Percentiles rank a stretch among this genome's conserved stretches.
These are phyloP conservation scores for Candida rishiriensis DNA, from an alignment of 805 yeast genomes.

Conservation along the genomic window DNA sequence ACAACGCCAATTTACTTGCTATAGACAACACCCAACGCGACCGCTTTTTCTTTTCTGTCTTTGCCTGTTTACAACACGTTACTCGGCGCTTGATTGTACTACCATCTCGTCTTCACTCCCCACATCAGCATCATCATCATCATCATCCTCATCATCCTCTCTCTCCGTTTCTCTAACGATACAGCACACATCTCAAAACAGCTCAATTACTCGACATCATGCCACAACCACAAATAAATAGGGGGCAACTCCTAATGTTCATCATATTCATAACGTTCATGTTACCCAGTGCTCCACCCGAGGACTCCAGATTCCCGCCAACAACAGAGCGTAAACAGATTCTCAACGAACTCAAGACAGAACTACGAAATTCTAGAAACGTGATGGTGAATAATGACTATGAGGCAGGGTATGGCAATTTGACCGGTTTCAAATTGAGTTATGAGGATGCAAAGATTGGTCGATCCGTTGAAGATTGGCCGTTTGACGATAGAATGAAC, in stretches of 20 bases:
- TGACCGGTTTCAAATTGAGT: constrained; percentile 68
- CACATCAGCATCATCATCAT: too few relatives aligned
- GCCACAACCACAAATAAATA: constrained; percentile 22
- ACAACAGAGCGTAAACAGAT: constrained; percentile 20
- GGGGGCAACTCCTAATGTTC: constrained; percentile 30
- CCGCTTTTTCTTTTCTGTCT: too few relatives aligned
- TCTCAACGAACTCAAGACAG: constrained; percentile 34
- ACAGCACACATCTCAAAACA: background rate
- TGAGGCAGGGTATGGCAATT: constrained; percentile 55
- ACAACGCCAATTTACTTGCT: too few relatives aligned
- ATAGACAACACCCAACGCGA: too few relatives aligned
- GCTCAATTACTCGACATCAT: constrained; percentile 4
- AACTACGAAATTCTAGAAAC: constrained; percentile 26
- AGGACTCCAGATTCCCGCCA: constrained; percentile 26
- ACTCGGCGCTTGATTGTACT: too few relatives aligned
- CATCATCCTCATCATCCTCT: too few relatives aligned
- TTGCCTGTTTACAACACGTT: too few relatives aligned
- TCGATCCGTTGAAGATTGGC: constrained; percentile 49
- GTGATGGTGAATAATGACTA: constrained; percentile 40
- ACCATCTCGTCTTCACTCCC: too few relatives aligned
- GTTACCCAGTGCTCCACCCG: constrained; percentile 36
- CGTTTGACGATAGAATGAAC: constrained; percentile 35
- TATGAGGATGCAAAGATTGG: constrained; percentile 53
- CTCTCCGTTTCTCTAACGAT: background rate
- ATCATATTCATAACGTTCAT: constrained; percentile 36